Conservation (phyloP, 2,329 filamentous ascomycete species). For the Alternaria atra region DNA sequence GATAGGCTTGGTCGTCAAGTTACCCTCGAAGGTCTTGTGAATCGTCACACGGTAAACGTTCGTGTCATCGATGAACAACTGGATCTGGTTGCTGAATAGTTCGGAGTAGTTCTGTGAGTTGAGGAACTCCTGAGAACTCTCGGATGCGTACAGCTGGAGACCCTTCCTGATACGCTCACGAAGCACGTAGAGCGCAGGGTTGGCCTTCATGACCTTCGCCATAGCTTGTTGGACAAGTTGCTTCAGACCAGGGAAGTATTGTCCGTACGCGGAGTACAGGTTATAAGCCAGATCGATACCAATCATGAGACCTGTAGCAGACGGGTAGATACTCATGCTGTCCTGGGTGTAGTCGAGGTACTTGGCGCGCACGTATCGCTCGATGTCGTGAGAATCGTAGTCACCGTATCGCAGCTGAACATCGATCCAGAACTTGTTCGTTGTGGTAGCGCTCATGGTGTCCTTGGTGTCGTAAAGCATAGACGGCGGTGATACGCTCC, state of each 20-base stretch:
- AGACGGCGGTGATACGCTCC: constrained; percentile 95
- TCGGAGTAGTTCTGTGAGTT: constrained; percentile 99
- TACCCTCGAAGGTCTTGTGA: constrained; percentile 99
- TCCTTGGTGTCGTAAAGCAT: constrained; percentile 97
- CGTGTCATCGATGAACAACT: constrained; percentile 98
- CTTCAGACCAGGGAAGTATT: constrained; percentile 98
- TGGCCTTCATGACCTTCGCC: constrained; percentile 99
- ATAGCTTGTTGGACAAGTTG: constrained; percentile 96
- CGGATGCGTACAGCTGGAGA: constrained; percentile 95
- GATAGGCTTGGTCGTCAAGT: constrained; percentile 98
- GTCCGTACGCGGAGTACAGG: constrained; percentile 95
- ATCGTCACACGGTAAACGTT: constrained; percentile 99
- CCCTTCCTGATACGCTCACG: constrained; percentile 98
- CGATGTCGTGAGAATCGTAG: constrained; percentile 98
- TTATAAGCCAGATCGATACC: constrained; percentile 98
- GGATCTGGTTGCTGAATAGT: constrained; percentile 98
- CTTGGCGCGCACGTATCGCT: constrained; percentile 95
- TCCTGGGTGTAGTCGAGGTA: constrained; percentile 99
- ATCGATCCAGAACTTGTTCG: constrained; percentile 99
- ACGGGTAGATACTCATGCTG: constrained; percentile 98
- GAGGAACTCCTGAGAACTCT: constrained; percentile 98
- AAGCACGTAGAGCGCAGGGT: constrained; percentile 93
- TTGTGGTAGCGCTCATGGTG: constrained; percentile 89
- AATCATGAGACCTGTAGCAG: constrained; percentile 95
- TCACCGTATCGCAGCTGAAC: constrained; percentile 96